Base-by-base conservation (phyloP, 208 protist species). In the Naegleria fowleri region DNA sequence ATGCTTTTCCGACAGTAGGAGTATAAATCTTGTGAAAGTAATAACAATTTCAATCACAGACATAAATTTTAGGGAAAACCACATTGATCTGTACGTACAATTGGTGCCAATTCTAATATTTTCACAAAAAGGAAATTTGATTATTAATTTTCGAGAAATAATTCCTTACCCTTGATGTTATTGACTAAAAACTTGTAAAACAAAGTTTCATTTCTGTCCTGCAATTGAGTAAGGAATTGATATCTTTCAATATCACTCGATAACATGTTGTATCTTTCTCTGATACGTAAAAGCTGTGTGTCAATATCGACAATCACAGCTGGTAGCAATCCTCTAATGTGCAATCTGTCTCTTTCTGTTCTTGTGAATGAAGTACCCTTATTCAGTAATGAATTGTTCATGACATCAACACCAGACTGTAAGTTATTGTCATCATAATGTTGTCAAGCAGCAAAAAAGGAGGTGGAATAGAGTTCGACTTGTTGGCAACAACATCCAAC, bases 1-100 rank as follows among this genome's bases (percentile, higher is more conserved):
- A 98, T 5, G 96, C 97, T 93, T 98, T 96, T 41, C 97, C 97
- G 36, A 98, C 95, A 29, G 86, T 89, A 11, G 86, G 86, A 38
- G 86, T 89, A 89, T 89, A 89, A 85, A 85, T 43, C 43, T 48
- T 1, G 7, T 48, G 43, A 48, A 48, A 48, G 1, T 48, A 48
- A 48, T 48, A 48, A n/a, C n/a, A n/a, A 9, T 48, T 48, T 48
- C 43, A 48, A 48, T 7, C 43, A 48, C 43, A 48, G 7, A 7
- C 7, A 48, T 48, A 48, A 48, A 48, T 48, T 48, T n/a, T n/a
- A n/a, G n/a, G n/a, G n/a, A n/a, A n/a, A n/a, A n/a, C n/a, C n/a
- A 48, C 7, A 48, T 48, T 48, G 43, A 48, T 48, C 43, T 48
- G n/a, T n/a, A 48, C 43, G 1, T 48, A 48, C 43, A 51, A 90